Conservation (phyloP, 2,329 filamentous ascomycete genomes). For the Nemania abortiva region DNA sequence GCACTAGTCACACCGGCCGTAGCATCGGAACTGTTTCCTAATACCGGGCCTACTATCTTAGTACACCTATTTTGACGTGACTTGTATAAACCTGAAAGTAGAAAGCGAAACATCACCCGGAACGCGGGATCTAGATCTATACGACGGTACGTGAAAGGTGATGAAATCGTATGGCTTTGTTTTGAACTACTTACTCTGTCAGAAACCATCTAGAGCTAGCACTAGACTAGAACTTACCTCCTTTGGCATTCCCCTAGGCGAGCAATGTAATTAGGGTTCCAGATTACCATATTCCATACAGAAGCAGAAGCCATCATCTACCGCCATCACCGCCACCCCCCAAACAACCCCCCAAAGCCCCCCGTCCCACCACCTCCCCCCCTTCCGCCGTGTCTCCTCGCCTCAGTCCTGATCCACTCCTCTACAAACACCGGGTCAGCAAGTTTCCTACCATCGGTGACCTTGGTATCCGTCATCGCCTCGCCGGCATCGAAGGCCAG, state of each 20-base stretch:
- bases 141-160: background rate
- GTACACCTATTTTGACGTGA: background rate
- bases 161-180: background rate
- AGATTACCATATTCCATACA: too few species aligned
- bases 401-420: constrained; percentile 67
- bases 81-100: background rate
- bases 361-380: constrained; percentile 53
- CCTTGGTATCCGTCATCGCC: constrained; percentile 61
- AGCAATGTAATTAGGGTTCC: too few species aligned
- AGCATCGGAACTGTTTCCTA: background rate
- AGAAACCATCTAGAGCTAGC: background rate
- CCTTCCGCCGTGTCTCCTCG: constrained; percentile 59
- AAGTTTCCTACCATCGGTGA: constrained; percentile 63
- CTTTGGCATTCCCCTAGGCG: too few species aligned
- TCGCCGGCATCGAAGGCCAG: constrained; percentile 69
- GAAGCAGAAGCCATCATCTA: background rate
- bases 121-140: background rate
- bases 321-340: constrained; percentile 44
- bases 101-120: background rate
- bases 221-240: background rate
- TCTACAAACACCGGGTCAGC: constrained; percentile 63
- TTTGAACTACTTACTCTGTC: constrained; percentile 2
- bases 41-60: background rate
- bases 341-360: constrained; percentile 50
- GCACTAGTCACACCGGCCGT: background rate